phyloP scores from a whole-genome alignment of 2,329 filamentous ascomycete species.

The Xylaria sp. region DNA sequence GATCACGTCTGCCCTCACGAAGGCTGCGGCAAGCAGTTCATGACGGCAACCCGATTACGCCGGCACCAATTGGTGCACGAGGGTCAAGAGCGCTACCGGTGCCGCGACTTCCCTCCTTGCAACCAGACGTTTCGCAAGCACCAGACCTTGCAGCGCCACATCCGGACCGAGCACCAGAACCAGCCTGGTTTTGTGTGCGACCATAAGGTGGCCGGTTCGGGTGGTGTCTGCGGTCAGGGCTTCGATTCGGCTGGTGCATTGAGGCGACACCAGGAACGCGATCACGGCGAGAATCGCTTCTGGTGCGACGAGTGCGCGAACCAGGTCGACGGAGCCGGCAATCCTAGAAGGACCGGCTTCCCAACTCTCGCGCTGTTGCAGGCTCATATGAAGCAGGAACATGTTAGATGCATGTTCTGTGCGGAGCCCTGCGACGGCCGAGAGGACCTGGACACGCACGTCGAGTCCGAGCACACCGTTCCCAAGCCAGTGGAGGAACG shows the following conservation, averaged over 20 bases:
- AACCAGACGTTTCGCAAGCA: conserved; percentile 79
- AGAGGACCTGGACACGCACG: conserved; percentile 66
- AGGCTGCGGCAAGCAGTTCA: conserved; percentile 73
- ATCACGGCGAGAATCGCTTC: conserved; percentile 65
- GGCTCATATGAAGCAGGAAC: conserved; percentile 65
- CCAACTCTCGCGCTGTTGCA: conserved; percentile 66
- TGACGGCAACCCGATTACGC: conserved; percentile 70
- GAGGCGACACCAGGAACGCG: conserved; percentile 62
- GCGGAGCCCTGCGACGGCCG: conserved; percentile 61
- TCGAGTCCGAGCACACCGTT: conserved; percentile 70
- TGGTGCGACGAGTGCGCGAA: conserved; percentile 69
- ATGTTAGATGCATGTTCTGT: conserved; percentile 73
- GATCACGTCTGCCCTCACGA: conserved; percentile 66
- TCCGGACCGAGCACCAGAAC: conserved; percentile 69
- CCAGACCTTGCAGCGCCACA: conserved; percentile 76
- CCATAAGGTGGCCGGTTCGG: conserved; percentile 33
- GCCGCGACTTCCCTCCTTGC: conserved; percentile 65
- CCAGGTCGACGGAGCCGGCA: conserved; percentile 36
- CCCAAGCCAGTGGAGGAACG: conserved; percentile 51
- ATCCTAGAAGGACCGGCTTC: conserved; percentile 53
- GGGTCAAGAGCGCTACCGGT: conserved; percentile 69
- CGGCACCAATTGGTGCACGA: conserved; percentile 75
- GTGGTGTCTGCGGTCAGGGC: conserved; percentile 52
- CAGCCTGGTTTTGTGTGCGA: conserved; percentile 67
- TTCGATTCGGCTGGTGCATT: conserved; percentile 72